Percentiles rank a stretch among this genome's conserved stretches.
These are phyloP conservation scores for Xylariaceae sp. DNA, from an alignment of 2,329 filamentous ascomycete genomes.

Conservation along the genomic window DNA sequence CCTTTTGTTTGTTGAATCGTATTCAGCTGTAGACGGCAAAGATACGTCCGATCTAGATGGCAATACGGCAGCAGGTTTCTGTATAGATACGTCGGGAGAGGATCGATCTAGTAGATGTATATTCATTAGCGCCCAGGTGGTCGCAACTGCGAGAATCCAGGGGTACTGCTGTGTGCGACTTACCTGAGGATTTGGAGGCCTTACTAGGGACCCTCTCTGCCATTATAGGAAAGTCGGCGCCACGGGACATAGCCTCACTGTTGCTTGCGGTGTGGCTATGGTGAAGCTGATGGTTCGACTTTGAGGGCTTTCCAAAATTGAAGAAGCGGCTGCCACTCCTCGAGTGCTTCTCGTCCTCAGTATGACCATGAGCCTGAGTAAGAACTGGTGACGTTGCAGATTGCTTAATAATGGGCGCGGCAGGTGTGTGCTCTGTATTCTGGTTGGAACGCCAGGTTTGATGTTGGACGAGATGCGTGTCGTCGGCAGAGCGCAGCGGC, in stretches of 20 bases:
- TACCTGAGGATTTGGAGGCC: slow-evolving; percentile 41
- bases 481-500: slow-evolving; percentile 35
- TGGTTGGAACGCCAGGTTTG: slow-evolving; percentile 28
- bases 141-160: slow-evolving; percentile 15
- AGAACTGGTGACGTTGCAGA: slow-evolving; percentile 30
- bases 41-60: slow-evolving; percentile 60
- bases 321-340: slow-evolving; percentile 43
- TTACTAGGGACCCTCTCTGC: slow-evolving; percentile 40
- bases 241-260: slow-evolving; percentile 39
- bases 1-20: slow-evolving; percentile 53
- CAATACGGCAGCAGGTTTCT: slow-evolving; percentile 49
- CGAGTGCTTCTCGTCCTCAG: slow-evolving; percentile 41
- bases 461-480: slow-evolving; percentile 33
- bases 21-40: slow-evolving; percentile 55
- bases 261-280: slow-evolving; percentile 32
- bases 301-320: slow-evolving; percentile 39
- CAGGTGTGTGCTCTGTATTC: slow-evolving; percentile 28
- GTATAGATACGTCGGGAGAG: slow-evolving; percentile 43
- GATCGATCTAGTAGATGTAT: slow-evolving; percentile 37
- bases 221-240: slow-evolving; percentile 36
- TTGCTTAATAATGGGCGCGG: slow-evolving; percentile 28
- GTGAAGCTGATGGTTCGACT: slow-evolving; percentile 34
- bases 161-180: slow-evolving; percentile 14
- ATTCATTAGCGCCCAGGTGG: slow-evolving; percentile 31
- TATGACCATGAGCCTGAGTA: slow-evolving; percentile 18